Base-by-base conservation (phyloP, 164 flowering plant genomes). In the Akebia trifoliata region DNA sequence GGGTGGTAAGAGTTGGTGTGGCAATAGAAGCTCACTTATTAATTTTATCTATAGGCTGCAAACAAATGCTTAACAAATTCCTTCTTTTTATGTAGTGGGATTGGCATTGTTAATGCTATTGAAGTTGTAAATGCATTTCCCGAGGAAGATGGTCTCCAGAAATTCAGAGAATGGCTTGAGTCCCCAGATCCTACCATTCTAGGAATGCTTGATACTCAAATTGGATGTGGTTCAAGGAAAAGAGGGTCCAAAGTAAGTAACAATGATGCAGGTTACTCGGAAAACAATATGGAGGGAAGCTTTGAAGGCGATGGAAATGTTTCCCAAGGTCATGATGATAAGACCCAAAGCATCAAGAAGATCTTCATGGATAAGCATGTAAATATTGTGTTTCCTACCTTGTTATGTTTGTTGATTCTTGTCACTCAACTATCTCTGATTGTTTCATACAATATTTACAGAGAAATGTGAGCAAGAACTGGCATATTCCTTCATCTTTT, bases 391-490 rank as follows among this genome's bases (percentile, higher is more conserved):
- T 57, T 62, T 17, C 24, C 36, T 29, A 8, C 15, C 35, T 57
- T 37, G 32, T 63, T 31, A 0, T 43, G 4, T 42, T 24, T 38
- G 2, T 17, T 30, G 54, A 37, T 14, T 48, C 12, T 39, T 47
- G 25, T 31, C 42, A 51, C 21, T 63, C 12, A 18, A 11, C 14
- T 28, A 54, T 31, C 20, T 48, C 21, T 8, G 35, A 36, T 14
- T 39, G 12, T n/a, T n/a, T n/a, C n/a, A 20, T 63, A 25, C 40
- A n/a, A 38, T 56, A 40, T 10, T 38, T 60, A 14, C 78, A 93
- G 98, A 85, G 98, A 77, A 92, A 84, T 66, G 88, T 93, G 63
- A 90, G 98, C 82, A 93, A 93, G 81, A 93, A 93, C 60, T 93
- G 98, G 98, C 94, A 89, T 69, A 77, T 89, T 57, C 91, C 97